Evolutionary conservation across 805 yeast genomes (phyloP).

Genomic region (Yarrowia divulgata): DNA sequence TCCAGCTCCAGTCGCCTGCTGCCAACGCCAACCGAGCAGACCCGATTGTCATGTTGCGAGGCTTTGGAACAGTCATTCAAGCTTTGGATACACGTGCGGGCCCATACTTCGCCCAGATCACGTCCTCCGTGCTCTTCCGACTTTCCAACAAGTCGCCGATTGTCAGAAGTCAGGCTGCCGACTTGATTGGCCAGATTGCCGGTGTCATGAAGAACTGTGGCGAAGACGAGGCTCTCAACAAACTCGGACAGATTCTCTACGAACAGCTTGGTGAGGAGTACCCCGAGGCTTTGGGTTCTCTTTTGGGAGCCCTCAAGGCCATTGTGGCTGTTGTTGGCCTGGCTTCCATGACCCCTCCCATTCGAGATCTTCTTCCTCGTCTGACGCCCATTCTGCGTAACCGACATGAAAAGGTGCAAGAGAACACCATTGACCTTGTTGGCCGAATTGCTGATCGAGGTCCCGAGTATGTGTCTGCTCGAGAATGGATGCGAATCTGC

Average conservation of each 20-base stretch:
- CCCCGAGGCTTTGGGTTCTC: slow-evolving; percentile 91
- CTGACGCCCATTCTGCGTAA: slow-evolving; percentile 90
- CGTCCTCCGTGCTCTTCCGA: slow-evolving; percentile 74
- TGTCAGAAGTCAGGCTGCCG: slow-evolving; percentile 85
- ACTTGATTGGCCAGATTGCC: slow-evolving; percentile 69
- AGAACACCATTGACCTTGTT: slow-evolving; percentile 75
- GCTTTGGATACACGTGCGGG: slow-evolving; percentile 69
- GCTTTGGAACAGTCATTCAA: slow-evolving; percentile 67
- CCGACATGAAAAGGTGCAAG: slow-evolving; percentile 89
- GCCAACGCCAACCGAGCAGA: slow-evolving; percentile 47
- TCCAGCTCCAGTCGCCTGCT: slow-evolving; percentile 71
- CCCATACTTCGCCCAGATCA: slow-evolving; percentile 75
- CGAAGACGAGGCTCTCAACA: slow-evolving; percentile 67
- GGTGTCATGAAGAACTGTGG: slow-evolving; percentile 70
- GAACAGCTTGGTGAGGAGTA: slow-evolving; percentile 94
- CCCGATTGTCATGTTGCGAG: slow-evolving; percentile 63
- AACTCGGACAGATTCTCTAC: slow-evolving; percentile 76
- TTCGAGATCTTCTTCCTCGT: slow-evolving; percentile 82
- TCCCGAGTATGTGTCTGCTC: slow-evolving; percentile 82
- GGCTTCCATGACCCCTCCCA: slow-evolving; percentile 75
- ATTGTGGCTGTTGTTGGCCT: slow-evolving; percentile 69
- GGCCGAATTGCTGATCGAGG: slow-evolving; percentile 83
- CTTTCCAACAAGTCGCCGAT: slow-evolving; percentile 73
- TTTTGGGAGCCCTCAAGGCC: slow-evolving; percentile 71
- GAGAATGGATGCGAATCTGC: slow-evolving; percentile 97